Conservation (phyloP, 306 rosid species). For the Senna siamea region DNA sequence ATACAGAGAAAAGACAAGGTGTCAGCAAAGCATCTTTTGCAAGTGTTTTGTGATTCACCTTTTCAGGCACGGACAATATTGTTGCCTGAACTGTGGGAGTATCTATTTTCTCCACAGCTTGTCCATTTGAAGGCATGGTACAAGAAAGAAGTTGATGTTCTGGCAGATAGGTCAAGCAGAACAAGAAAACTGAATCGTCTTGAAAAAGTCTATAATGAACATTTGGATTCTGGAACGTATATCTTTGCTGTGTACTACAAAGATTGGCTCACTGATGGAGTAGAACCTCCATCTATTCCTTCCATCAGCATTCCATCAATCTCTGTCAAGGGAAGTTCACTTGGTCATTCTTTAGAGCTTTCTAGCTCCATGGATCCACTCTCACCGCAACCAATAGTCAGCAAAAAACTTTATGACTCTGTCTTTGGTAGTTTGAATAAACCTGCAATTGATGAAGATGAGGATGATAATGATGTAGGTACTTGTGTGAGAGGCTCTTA, state of each 20-base stretch:
- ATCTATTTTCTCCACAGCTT: conserved; percentile 69
- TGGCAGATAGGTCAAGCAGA: conserved; percentile 50
- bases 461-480: conserved; percentile 43
- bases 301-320: conserved; percentile 59
- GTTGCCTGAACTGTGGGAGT: conserved; percentile 81
- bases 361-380: conserved; percentile 53
- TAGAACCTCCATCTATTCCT: conserved; percentile 69
- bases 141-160: conserved; percentile 53
- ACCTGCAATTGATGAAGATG: conserved; percentile 43
- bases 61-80: conserved; percentile 63
- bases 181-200: conserved; percentile 56
- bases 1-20: conserved; percentile 61
- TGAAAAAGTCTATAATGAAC: conserved; percentile 62
- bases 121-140: conserved; percentile 71
- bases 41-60: conserved; percentile 76
- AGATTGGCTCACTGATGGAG: conserved; percentile 86
- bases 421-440: conserved; percentile 50
- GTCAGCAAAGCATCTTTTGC: conserved; percentile 81
- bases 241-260: conserved; percentile 71
- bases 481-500: conserved; percentile 44
- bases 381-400: conserved; percentile 73
- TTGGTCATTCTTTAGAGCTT: conserved; percentile 52
- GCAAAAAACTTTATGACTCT: conserved; percentile 73
- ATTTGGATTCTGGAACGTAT: conserved; percentile 71
- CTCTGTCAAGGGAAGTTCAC: conserved; percentile 44